Conservation (phyloP, 768 basidiomycete genomes). For the Psilocybe azurescens region DNA sequence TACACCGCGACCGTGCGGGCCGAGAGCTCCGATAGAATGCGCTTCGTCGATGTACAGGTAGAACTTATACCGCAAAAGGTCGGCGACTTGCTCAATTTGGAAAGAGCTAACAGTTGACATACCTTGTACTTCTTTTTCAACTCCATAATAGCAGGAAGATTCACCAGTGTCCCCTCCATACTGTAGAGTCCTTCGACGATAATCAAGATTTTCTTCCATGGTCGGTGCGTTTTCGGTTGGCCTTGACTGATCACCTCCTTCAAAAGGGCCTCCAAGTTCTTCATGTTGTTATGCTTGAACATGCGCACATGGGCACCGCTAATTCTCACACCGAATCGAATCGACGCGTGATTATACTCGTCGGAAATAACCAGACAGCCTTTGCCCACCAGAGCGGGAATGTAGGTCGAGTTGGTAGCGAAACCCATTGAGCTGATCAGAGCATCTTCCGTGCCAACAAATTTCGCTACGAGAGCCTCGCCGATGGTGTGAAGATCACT, state of each 20-base stretch:
- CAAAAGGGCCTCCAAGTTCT: constrained; percentile 76
- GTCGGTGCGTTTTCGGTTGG: constrained; percentile 96
- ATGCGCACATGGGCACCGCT: constrained; percentile 88
- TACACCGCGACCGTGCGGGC: constrained; percentile 93
- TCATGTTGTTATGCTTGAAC: constrained; percentile 98
- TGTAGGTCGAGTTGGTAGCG: constrained; percentile 91
- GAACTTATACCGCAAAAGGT: constrained; percentile 61
- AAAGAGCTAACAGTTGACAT: constrained; percentile 19
- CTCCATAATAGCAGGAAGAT: constrained; percentile 82
- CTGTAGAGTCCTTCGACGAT: constrained; percentile 96
- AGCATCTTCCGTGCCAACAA: constrained; percentile 89
- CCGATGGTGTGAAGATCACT: constrained; percentile 80
- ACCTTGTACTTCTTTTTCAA: constrained; percentile 97
- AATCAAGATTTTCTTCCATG: constrained; percentile 97
- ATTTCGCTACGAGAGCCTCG: constrained; percentile 89
- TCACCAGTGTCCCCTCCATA: constrained; percentile 96
- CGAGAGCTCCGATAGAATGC: constrained; percentile 95
- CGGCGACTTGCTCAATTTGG: constrained; percentile 5
- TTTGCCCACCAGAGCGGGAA: constrained; percentile 89
- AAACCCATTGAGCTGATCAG: constrained; percentile 96
- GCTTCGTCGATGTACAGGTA: constrained; percentile 97
- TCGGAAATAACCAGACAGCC: constrained; percentile 96
- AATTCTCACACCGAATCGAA: constrained; percentile 89
- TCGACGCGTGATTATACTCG: constrained; percentile 95
- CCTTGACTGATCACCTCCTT: constrained; percentile 95